A percentile compares a stretch with the other conserved stretches of the same genome.
Evolutionary conservation across 768 basidiomycete species (phyloP).

Genomic region (Coprinellus micaceus): DNA sequence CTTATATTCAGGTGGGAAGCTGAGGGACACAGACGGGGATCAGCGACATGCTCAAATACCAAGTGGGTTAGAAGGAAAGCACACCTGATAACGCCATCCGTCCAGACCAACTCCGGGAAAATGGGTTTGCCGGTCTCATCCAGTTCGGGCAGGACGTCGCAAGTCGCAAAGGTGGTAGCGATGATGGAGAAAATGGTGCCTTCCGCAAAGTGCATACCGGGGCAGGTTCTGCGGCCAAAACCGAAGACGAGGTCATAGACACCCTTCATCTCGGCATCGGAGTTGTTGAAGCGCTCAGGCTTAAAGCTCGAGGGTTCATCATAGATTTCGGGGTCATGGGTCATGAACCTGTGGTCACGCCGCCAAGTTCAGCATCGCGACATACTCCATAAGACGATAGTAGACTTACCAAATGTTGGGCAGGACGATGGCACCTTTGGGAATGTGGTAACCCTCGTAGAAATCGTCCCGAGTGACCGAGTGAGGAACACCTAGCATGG

Average conservation of each 20-base stretch:
- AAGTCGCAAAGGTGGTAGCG: conserved; percentile 15
- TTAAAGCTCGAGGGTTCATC: background rate
- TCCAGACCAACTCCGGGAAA: conserved; percentile 9
- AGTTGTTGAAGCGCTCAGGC: conserved; percentile 20
- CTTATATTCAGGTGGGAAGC: conserved; percentile 7
- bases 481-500: conserved; percentile 25
- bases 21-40: background rate
- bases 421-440: conserved; percentile 29
- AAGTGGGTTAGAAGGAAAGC: background rate
- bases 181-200: conserved; percentile 15
- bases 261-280: conserved; percentile 27
- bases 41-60: background rate
- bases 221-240: conserved; percentile 35
- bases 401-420: conserved; percentile 29
- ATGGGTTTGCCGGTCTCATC: conserved; percentile 12
- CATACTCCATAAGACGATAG: background rate
- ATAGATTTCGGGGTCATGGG: conserved; percentile 4
- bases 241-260: conserved; percentile 34
- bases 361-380: background rate
- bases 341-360: background rate
- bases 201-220: conserved; percentile 21
- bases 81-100: conserved; percentile 3
- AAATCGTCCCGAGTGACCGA: conserved; percentile 27
- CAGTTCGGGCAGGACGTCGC: conserved; percentile 12
- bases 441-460: conserved; percentile 29